Base-by-base conservation (phyloP, 768 basidiomycete species). In the Termitomyces sp. region DNA sequence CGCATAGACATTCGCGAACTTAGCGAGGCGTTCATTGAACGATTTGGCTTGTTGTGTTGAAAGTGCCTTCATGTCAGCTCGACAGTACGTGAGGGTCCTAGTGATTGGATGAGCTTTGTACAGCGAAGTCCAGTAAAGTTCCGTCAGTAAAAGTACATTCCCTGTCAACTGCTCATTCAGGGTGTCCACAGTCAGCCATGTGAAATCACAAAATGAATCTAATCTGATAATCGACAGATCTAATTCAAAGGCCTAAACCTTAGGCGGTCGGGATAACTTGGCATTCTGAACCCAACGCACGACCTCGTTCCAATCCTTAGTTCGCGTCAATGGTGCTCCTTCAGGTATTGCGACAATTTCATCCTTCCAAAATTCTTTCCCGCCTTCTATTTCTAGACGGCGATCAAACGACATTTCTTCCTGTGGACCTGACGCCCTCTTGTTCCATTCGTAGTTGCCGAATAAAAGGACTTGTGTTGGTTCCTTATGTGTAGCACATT, bases 401-500 rank as follows among this genome's bases (percentile, higher is more conserved):
- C 73, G 74, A 62, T 83, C 82, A 63, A 82, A 89, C 38, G 78
- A 67, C 77, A 85, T 79, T 56, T 83, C 79, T n/a, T 86, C 80
- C 17, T 64, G 69, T 17, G 77, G 69, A 29, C 71, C 68, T 4
- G 85, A 86, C 14, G 83, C 60, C 48, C 87, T 81, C 69, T 83
- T 76, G 68, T 88, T 91, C 92, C 92, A 93, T 65, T 83, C 78
- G 68, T 92, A 91, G 58, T 84, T 73, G 25, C 92, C 92, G 65
- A 93, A 92, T 6, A 94, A 78, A 45, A 93, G 71, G 36, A 89
- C 86, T 2, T 79, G 83, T 14, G 81, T 82, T 1, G 83, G 79
- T n/a, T 78, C 76, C 20, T 70, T 65, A 38, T 80, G 76, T 5
- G 72, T 78, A 0, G 78, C 80, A 63, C 86, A 86, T 60, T 84